A percentile compares a stretch with the other conserved stretches of the same genome.
Evolutionary conservation across 441 rosid species (phyloP).

Genomic region (Croton laevigatus): DNA sequence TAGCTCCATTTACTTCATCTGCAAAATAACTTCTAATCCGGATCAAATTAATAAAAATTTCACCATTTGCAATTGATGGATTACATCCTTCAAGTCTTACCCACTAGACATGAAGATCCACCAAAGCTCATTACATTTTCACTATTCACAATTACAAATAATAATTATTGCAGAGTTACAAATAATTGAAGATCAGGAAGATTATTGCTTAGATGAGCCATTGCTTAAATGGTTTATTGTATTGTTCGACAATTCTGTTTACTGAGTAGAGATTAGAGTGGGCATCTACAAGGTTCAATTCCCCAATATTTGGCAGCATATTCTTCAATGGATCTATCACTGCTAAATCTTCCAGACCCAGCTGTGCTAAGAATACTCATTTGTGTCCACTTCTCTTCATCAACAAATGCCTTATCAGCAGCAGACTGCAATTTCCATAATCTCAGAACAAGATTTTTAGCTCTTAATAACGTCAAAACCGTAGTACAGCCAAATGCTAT

Average conservation of each 20-base stretch:
- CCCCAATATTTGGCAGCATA: conserved; percentile 49
- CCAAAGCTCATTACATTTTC: no score
- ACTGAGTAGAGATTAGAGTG: conserved; percentile 21
- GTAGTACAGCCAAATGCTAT: not conserved
- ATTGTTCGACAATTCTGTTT: not conserved
- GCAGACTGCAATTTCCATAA: conserved; percentile 34
- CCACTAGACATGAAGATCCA: no score
- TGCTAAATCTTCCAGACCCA: conserved; percentile 51
- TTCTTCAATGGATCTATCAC: conserved; percentile 46
- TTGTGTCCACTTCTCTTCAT: conserved; percentile 44
- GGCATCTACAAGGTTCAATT: conserved; percentile 44
- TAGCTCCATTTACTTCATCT: no score
- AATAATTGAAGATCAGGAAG: no score
- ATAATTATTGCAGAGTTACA: not conserved
- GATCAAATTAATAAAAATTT: no score
- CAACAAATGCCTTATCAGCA: conserved; percentile 48
- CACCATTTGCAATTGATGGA: no score
- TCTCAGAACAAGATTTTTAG: conserved; percentile 5
- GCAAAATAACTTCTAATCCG: no score
- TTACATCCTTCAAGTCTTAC: no score
- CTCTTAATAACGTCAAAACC: not conserved
- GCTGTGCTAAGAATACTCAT: conserved; percentile 55
- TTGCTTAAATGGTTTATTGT: not conserved
- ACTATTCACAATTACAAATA: no score
- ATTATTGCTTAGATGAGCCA: no score